Conservation (phyloP, 257 asterid genomes). For the Forsythia suspensa region DNA sequence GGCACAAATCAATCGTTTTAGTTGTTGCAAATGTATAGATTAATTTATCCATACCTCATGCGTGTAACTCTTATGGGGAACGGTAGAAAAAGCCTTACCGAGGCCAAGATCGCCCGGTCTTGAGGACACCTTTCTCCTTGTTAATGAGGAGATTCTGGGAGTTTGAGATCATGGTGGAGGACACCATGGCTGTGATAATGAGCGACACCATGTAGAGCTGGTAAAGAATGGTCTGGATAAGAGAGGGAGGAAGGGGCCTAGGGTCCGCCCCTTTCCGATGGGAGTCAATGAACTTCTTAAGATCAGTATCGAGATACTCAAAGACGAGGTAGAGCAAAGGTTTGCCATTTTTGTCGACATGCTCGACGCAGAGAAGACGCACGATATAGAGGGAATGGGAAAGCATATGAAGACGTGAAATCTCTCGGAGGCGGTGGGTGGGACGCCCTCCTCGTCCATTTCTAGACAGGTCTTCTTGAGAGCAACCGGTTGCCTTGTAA, state of each 20-base stretch:
- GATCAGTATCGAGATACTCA: constrained; percentile 91
- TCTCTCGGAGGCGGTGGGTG: constrained; percentile 92
- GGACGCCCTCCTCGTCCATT: constrained; percentile 96
- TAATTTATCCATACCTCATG: constrained; percentile 53
- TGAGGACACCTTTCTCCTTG: constrained; percentile 83
- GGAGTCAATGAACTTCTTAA: constrained; percentile 81
- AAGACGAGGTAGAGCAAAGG: constrained; percentile 88
- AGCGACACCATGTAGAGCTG: constrained; percentile 90
- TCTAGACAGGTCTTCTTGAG: constrained; percentile 94
- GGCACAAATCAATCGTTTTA: too few species aligned
- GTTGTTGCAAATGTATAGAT: too few species aligned
- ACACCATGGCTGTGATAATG: constrained; percentile 97
- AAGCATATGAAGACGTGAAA: constrained; percentile 94
- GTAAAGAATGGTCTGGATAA: constrained; percentile 72
- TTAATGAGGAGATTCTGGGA: constrained; percentile 83
- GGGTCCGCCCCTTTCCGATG: constrained; percentile 84
- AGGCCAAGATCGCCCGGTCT: too few species aligned
- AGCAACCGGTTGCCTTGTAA: constrained; percentile 90
- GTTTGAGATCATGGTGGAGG: constrained; percentile 94
- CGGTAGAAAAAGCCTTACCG: constrained; percentile 90
- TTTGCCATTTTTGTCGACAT: constrained; percentile 84
- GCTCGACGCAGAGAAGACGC: constrained; percentile 85
- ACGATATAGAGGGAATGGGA: constrained; percentile 85
- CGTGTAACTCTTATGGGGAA: constrained; percentile 93
- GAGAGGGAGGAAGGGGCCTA: constrained; percentile 57